Percentiles rank a stretch among this genome's conserved stretches.
Conservation (phyloP, 768 basidiomycete species). For the Rubroboletus pulcherrimus region DNA sequence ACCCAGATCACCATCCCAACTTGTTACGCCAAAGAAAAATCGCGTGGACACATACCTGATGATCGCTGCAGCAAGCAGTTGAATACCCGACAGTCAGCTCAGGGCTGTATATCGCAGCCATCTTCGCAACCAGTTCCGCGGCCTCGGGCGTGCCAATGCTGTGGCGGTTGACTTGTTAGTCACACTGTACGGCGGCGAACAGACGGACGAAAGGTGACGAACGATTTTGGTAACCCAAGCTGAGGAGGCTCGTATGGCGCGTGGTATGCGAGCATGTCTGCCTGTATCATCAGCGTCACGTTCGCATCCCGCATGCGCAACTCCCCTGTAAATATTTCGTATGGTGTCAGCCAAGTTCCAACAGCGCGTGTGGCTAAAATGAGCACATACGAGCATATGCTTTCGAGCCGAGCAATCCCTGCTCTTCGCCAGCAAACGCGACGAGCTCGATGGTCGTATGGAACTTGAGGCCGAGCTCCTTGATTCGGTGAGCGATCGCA, state of each 20-base stretch:
- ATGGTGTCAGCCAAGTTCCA: neutral
- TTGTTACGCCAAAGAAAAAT: neutral
- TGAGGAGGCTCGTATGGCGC: conserved; percentile 75
- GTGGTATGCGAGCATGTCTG: conserved; percentile 90
- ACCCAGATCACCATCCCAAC: neutral
- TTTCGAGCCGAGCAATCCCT: conserved; percentile 75
- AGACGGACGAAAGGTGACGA: conserved; percentile 22
- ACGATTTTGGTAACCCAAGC: conserved; percentile 75
- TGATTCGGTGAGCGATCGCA: conserved; percentile 74
- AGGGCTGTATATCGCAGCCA: conserved; percentile 78
- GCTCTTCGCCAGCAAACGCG: conserved; percentile 90
- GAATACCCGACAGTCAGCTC: conserved; percentile 71
- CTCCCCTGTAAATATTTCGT: conserved; percentile 40
- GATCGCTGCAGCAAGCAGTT: conserved; percentile 86
- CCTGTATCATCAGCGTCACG: conserved; percentile 81
- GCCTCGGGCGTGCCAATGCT: conserved; percentile 82
- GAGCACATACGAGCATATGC: conserved; percentile 72
- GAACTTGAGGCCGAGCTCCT: conserved; percentile 63
- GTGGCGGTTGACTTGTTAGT: neutral
- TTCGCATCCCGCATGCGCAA: conserved; percentile 57
- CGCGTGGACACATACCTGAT: conserved; percentile 50
- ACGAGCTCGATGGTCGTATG: conserved; percentile 74
- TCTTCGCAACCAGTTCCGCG: conserved; percentile 66
- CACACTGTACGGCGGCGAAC: neutral
- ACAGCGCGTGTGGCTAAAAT: neutral